These are phyloP conservation scores for Pseudoperonospora humuli DNA, from an alignment of 352 stramenopile genomes.

Conservation along the genomic window DNA sequence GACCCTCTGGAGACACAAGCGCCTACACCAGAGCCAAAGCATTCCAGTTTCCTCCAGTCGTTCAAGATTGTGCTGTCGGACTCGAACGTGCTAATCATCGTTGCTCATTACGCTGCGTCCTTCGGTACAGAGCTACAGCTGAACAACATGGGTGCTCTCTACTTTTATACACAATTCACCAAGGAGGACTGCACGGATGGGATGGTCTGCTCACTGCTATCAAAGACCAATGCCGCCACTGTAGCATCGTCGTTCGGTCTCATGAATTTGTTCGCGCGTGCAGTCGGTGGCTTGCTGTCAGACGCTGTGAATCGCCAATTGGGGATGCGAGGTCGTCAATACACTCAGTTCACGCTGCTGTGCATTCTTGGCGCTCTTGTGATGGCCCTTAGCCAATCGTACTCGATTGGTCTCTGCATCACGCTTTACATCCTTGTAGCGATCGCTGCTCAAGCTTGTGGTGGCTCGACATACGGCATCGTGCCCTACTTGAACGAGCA, in stretches of 20 bases:
- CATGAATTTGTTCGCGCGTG: constrained; percentile 92
- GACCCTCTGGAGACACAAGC: constrained; percentile 8
- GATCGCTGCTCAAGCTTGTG: constrained; percentile 83
- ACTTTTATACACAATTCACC: constrained; percentile 89
- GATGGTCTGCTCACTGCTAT: constrained; percentile 19
- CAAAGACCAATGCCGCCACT: constrained; percentile 61
- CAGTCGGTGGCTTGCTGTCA: constrained; percentile 77
- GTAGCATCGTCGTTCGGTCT: constrained; percentile 90
- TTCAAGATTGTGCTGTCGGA: constrained; percentile 67
- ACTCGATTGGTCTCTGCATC: constrained; percentile 64
- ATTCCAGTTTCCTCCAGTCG: constrained; percentile 17
- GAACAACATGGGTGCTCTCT: constrained; percentile 92
- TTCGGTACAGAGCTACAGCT: constrained; percentile 94
- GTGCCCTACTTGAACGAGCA: constrained; percentile 66
- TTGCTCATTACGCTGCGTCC: constrained; percentile 89
- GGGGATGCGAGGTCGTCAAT: constrained; percentile 86
- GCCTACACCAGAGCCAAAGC: constrained; percentile 3
- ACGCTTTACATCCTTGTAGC: constrained; percentile 88
- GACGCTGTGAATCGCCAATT: constrained; percentile 77
- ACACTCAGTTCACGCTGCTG: constrained; percentile 76
- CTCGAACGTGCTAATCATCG: constrained; percentile 88
- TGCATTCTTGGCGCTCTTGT: constrained; percentile 71
- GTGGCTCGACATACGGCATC: constrained; percentile 57
- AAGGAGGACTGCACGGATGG: constrained; percentile 37
- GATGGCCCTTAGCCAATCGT: constrained; percentile 80